Percentiles rank a stretch among this genome's conserved stretches.
Conservation (phyloP, 306 rosid genomes). For the Ammopiptanthus mongolicus region DNA sequence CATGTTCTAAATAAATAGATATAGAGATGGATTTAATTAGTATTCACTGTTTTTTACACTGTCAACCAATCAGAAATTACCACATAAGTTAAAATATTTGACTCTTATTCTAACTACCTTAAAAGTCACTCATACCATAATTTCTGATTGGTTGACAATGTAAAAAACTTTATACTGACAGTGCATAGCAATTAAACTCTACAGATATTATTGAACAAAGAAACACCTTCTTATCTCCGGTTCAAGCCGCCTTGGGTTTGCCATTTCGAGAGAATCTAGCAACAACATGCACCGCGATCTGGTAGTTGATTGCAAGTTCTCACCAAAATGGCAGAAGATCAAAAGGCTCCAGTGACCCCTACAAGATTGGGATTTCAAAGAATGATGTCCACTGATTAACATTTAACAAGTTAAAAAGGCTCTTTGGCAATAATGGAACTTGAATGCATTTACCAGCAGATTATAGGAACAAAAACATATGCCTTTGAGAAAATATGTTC, state of each 20-base stretch:
- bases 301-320: slow-evolving; percentile 36
- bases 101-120: no score
- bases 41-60: no score
- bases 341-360: slow-evolving; percentile 84
- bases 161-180: no score
- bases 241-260: slow-evolving; percentile 61
- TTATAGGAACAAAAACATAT: slow-evolving; percentile 81
- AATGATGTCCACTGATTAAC: slow-evolving; percentile 1
- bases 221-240: slow-evolving; percentile 65
- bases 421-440: not conserved
- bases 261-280: slow-evolving; percentile 68
- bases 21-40: no score
- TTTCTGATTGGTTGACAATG: no score
- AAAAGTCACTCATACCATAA: no score
- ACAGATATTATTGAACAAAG: slow-evolving; percentile 14
- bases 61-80: no score
- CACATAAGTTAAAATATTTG: no score
- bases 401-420: not conserved
- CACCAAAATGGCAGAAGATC: slow-evolving; percentile 74
- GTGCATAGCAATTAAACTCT: no score
- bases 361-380: slow-evolving; percentile 16
- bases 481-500: slow-evolving; percentile 58
- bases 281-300: slow-evolving; percentile 61
- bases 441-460: slow-evolving; percentile 59
- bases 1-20: not conserved